Evolutionary conservation across 306 rosid species (phyloP).

Genomic region (Comarum palustre): DNA sequence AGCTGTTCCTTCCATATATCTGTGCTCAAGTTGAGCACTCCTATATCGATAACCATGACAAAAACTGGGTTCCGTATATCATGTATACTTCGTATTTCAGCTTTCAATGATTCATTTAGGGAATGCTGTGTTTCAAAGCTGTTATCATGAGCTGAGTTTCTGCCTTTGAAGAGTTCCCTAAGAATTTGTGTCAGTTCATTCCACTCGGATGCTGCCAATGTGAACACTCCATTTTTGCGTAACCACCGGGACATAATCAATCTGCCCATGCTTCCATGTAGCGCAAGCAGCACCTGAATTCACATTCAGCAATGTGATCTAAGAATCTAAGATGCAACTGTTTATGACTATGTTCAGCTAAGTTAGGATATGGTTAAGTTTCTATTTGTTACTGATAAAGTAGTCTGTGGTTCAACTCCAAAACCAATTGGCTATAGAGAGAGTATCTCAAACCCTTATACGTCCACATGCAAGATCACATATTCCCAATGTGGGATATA

Average conservation of each 20-base stretch:
- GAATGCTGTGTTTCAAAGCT: conserved; percentile 61
- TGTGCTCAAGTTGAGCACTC: conserved; percentile 91
- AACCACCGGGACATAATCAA: conserved; percentile 73
- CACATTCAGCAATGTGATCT: not conserved
- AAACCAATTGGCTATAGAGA: too few relatives aligned
- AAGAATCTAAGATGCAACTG: not conserved
- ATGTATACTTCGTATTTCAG: conserved; percentile 46
- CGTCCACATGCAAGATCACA: too few relatives aligned
- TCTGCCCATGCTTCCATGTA: conserved; percentile 70
- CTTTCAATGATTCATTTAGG: conserved; percentile 45
- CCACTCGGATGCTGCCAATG: conserved; percentile 91
- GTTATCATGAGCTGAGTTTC: conserved; percentile 39
- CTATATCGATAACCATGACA: conserved; percentile 74
- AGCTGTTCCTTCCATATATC: conserved; percentile 97
- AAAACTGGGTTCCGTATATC: conserved; percentile 66
- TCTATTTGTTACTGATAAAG: not conserved
- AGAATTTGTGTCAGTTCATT: conserved; percentile 84
- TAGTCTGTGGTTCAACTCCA: too few relatives aligned
- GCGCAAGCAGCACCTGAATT: conserved; percentile 81
- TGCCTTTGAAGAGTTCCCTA: conserved; percentile 62
- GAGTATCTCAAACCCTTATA: too few relatives aligned
- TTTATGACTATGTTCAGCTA: not conserved
- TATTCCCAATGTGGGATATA: too few relatives aligned
- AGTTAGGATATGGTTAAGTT: not conserved
- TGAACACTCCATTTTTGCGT: conserved; percentile 57